These are phyloP conservation scores for Hyphodiscus sp. DNA, from an alignment of 2,329 filamentous ascomycete species.

Conservation along the genomic window DNA sequence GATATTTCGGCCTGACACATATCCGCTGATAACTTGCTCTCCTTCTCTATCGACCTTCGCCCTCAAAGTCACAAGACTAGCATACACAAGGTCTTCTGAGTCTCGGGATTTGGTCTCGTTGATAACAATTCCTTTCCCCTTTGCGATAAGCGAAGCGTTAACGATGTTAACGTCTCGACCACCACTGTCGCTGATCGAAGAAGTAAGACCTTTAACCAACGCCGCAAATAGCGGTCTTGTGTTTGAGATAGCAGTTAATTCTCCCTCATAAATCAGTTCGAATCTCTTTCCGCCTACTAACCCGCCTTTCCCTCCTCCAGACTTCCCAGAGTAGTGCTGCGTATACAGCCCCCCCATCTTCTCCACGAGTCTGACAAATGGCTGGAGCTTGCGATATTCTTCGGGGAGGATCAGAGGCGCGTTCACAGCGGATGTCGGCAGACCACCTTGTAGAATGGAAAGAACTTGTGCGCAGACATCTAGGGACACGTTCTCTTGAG, in stretches of 20 bases:
- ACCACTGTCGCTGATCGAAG: constrained; percentile 60
- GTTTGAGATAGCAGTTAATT: constrained; percentile 63
- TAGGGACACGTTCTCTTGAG: constrained; percentile 76
- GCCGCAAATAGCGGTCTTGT: constrained; percentile 76
- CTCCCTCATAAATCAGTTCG: constrained; percentile 71
- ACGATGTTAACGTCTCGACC: constrained; percentile 74
- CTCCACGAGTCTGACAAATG: constrained; percentile 70
- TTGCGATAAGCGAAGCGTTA: constrained; percentile 69
- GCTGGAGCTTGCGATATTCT: constrained; percentile 71
- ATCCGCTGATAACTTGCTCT: constrained; percentile 51
- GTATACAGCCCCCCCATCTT: constrained; percentile 76
- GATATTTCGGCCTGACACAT: constrained; percentile 54
- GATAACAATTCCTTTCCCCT: constrained; percentile 70
- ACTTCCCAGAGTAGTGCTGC: constrained; percentile 55
- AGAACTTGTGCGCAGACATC: constrained; percentile 78
- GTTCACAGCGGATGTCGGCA: constrained; percentile 73
- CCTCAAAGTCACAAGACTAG: constrained; percentile 63
- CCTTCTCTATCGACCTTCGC: constrained; percentile 30
- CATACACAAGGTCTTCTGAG: constrained; percentile 56
- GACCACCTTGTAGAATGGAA: constrained; percentile 63
- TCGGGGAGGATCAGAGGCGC: constrained; percentile 75
- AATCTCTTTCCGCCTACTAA: constrained; percentile 59
- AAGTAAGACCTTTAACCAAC: constrained; percentile 68
- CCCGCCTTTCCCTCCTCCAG: constrained; percentile 12
- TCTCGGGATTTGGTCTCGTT: constrained; percentile 65